Evolutionary conservation across 2,329 filamentous ascomycete species (phyloP), one percentile per base, ranked within the genome.

Genomic region (Penicillium sp.): DNA sequence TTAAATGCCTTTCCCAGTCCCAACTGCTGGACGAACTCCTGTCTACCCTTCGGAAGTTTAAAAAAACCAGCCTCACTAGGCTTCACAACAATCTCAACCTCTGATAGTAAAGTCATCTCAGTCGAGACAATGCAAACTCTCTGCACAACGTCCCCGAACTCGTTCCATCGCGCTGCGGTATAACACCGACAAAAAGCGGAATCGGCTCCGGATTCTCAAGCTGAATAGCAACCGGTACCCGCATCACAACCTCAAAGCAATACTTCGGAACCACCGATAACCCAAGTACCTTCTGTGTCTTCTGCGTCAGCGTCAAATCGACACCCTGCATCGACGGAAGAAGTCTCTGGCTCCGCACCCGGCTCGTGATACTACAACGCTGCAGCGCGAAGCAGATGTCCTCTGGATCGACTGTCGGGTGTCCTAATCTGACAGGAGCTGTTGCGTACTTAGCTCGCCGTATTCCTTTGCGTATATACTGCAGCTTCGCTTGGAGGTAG

Each of bases 271-370:
- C 61, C 10, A 61, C 69, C 9, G 68, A 64, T 0, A 63, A 63
- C 0, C 54, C 54, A 3, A 74, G 65, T 3, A 71, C 42, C 27
- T 64, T 63, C 10, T 62, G 64, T 0, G 64, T 61, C 46, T 63
- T 72, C 40, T 72, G 65, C 13, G 56, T 64, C 28, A 74, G 59
- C 0, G 63, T 62, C 10, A 73, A 40, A 6, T 67, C 58, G 0
- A 35, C 58, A 3, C 60, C 27, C 14, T 63, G 59, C 58, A 64
- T 64, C 0, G 62, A 67, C 0, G 71, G 71, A 0, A 67, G 29
- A 0, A 75, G 53, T 4, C 62, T 64, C 13, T 66, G 57, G 3
- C 60, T 63, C 31, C 53, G 1, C 58, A 69, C 8, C 58, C 41
- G 42, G 16, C 42, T 22, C 33, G 28, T 14, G 18, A 36, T 25